Evolutionary conservation across 106 monocot species (phyloP), one percentile per base, ranked within the genome.

Genomic region (Apostasia shenzhenica): DNA sequence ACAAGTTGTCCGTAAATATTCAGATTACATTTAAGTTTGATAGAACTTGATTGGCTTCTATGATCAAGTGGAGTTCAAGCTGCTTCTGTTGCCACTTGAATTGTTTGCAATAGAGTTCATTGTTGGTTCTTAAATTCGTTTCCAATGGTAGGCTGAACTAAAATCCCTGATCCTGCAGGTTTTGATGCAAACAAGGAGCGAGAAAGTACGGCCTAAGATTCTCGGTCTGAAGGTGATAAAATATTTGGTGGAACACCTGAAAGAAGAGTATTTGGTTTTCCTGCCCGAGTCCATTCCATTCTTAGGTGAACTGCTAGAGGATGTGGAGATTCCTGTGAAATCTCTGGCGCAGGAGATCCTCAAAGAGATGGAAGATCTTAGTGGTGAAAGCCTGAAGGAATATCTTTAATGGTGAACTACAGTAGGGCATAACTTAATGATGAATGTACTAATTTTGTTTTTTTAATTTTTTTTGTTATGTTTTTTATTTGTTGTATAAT

Each of bases 281-380:
- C 58, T 99, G 4, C 81, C 97, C 1, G 89, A 99, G 69, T 92
- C 89, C 2, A 92, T 99, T 45, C 92, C 92, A 14, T 99, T 99
- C 61, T 81, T 99, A 58, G 89, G 81, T 41, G 97, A 99, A 48
- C 81, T 92, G 39, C 89, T 99, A 0, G 97, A 99, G 70, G 97
- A 92, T 66, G 83, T 80, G 45, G 97, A 99, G 54, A 77, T 79
- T 66, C 66, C 84, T 39, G 92, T 99, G 3, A 99, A 92, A 67
- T 78, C 82, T 55, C 76, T 92, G 10, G 82, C 97, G 3, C 92
- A 90, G 59, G 83, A 76, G 48, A 83, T 92, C 65, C 76, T 92
- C 54, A 92, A 81, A 67, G 89, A 86, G 56, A 75, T 92, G 86
- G 95, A 97, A 64, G 75, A 67, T 45, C 86, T 92, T 38, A 92